These are phyloP conservation scores for Plasmodium falciparum DNA, from an alignment of 169 alveolate species.

Conservation along the genomic window DNA sequence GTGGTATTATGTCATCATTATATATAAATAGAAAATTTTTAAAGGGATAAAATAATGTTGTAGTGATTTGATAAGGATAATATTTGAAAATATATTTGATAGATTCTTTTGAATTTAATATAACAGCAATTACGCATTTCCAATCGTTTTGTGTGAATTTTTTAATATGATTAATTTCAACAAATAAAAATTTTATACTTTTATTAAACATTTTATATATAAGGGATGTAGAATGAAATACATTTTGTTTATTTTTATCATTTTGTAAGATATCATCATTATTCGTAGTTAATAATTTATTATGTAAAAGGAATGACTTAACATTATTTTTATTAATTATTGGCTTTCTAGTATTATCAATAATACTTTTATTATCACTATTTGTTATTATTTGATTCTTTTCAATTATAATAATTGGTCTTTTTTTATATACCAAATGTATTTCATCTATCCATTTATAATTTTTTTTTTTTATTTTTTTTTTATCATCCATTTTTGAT, in stretches of 20 bases:
- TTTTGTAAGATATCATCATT: background rate
- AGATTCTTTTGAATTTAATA: conserved; percentile 82
- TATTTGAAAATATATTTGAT: conserved; percentile 79
- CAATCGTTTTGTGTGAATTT: conserved; percentile 82
- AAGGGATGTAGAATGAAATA: conserved; percentile 81
- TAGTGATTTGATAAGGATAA: conserved; percentile 83
- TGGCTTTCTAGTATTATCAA: background rate
- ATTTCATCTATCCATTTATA: conserved; percentile 83
- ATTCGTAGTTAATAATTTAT: conserved; percentile 54
- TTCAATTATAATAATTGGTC: conserved; percentile 80
- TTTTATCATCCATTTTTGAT: conserved; percentile 4
- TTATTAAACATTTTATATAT: conserved; percentile 81
- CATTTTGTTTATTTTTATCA: conserved; percentile 3
- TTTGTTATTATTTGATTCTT: background rate
- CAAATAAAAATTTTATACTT: conserved; percentile 80
- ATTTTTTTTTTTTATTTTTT: conserved; percentile 9
- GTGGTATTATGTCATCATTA: conserved; percentile 43
- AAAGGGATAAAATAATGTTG: conserved; percentile 81
- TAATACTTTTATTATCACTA: background rate
- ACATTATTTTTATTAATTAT: conserved; percentile 50
- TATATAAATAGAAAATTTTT: conserved; percentile 76
- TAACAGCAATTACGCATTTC: conserved; percentile 85
- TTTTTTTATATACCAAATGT: conserved; percentile 81
- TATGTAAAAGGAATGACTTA: conserved; percentile 35
- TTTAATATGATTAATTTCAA: conserved; percentile 81